Base-by-base conservation (phyloP, 768 basidiomycete species). In the Tremella yokohamensis region DNA sequence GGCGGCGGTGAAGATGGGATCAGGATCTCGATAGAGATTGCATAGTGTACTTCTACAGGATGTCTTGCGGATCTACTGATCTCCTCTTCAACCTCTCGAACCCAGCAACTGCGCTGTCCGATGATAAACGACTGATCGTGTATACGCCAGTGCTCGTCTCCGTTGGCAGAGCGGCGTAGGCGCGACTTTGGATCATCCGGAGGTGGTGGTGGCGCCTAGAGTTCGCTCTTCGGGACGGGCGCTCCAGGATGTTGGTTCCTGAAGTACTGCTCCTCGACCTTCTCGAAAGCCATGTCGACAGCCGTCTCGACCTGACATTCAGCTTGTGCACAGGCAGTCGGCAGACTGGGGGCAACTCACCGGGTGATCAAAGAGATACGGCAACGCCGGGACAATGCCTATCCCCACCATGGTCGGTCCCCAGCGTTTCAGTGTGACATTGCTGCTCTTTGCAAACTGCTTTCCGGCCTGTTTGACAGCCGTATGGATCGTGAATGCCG, bases 401-500 rank as follows among this genome's bases (percentile, higher is more conserved):
- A 73, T 69, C 26, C 71, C 73, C 15, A 70, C 68, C 2, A 60
- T 57, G 3, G 76, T 76, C 11, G 77, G 74, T 20, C 76, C 77
- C 77, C 77, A 78, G 18, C 66, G 58, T 45, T 64, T 69, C 18
- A 76, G 40, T 16, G 67, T 60, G 0, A 67, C 61, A 48, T 68
- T 75, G 16, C 59, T 57, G n/a, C 53, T 61, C 49, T 71, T 75
- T 6, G 62, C 61, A 52, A 76, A 75, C n/a, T 65, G 68, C 52
- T 65, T 71, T 6, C 71, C 66, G 7, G 69, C 61, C 22, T 75
- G 61, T 40, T 61, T 69, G 24, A 78, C 77, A 13, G 73, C 72
- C 0, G 73, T 68, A 61, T 78, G 77, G 44, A 78, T 76, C 8
- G 77, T 77, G 58, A 76, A 73, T 7, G 77, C 75, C 0, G 77